phyloP scores from a whole-genome alignment of 768 basidiomycete species.

The Mycena kentingensis region DNA sequence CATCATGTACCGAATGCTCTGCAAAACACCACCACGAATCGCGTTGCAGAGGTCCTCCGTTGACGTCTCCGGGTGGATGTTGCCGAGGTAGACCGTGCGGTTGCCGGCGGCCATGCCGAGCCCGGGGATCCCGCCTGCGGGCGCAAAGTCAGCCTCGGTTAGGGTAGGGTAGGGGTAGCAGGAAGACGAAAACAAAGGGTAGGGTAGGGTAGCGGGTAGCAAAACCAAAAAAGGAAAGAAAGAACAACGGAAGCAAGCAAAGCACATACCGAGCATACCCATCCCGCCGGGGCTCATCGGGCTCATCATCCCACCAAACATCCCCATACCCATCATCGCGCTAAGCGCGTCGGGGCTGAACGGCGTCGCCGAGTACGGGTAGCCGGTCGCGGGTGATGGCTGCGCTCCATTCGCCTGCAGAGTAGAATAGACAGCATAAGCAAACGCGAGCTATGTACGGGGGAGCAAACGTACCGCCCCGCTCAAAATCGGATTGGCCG shows the following conservation, averaged over 20 bases:
- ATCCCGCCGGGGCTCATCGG: constrained; percentile 26
- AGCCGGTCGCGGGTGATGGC: neutral
- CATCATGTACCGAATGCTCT: constrained; percentile 92
- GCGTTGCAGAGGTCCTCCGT: constrained; percentile 96
- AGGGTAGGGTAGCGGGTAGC: neutral
- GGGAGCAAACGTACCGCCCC: neutral
- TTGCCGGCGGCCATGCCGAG: constrained; percentile 49
- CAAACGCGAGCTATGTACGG: neutral
- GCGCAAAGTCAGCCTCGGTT: constrained; percentile 17
- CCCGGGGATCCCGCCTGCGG: constrained; percentile 4
- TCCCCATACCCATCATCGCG: constrained; percentile 42
- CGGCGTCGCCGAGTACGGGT: constrained; percentile 32
- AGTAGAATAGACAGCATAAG: neutral
- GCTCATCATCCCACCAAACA: constrained; percentile 31
- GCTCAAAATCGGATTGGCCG: constrained; percentile 1
- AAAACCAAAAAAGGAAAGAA: neutral
- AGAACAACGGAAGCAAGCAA: neutral
- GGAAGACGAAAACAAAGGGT: neutral
- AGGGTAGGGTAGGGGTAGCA: neutral
- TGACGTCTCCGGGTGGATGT: constrained; percentile 94
- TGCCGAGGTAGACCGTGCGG: constrained; percentile 92
- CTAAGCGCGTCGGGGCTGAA: constrained; percentile 57
- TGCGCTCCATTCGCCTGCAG: neutral
- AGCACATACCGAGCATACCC: constrained; percentile 16
- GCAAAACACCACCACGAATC: constrained; percentile 93